phyloP scores from a whole-genome alignment of 192 early-diverging fungal species.

The Coemansia aciculifera region DNA sequence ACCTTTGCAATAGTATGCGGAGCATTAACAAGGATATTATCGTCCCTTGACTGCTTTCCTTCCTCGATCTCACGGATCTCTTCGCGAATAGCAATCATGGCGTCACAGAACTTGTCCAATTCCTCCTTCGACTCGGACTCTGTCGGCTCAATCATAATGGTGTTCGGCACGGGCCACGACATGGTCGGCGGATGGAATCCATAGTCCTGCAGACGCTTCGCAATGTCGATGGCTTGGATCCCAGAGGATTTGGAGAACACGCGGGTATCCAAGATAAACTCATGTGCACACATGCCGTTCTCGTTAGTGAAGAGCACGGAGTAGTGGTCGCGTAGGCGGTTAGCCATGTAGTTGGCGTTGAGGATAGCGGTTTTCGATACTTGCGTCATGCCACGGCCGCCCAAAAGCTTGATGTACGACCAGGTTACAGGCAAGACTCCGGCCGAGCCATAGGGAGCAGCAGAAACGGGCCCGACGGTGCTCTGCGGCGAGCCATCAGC shows the following conservation, averaged over 20 bases:
- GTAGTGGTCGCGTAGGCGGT: slow-evolving; percentile 89
- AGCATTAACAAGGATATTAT: slow-evolving; percentile 86
- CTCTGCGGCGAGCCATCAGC: slow-evolving; percentile 64
- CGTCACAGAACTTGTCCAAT: slow-evolving; percentile 97
- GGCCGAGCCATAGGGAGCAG: slow-evolving; percentile 96
- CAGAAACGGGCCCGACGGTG: slow-evolving; percentile 89
- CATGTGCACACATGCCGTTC: slow-evolving; percentile 96
- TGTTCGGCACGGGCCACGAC: slow-evolving; percentile 99
- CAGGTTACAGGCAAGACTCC: slow-evolving; percentile 97
- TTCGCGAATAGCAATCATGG: slow-evolving; percentile 92
- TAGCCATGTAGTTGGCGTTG: slow-evolving; percentile 99
- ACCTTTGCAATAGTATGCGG: slow-evolving; percentile 85
- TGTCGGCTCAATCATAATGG: slow-evolving; percentile 99
- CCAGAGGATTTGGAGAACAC: slow-evolving; percentile 78
- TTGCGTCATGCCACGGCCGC: slow-evolving; percentile 83
- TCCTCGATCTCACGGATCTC: slow-evolving; percentile 90
- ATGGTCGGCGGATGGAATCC: slow-evolving; percentile 99
- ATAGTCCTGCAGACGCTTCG: slow-evolving; percentile 98
- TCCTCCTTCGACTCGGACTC: slow-evolving; percentile 93
- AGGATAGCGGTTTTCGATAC: slow-evolving; percentile 90
- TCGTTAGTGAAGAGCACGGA: slow-evolving; percentile 89
- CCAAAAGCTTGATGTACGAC: slow-evolving; percentile 99
- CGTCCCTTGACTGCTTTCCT: slow-evolving; percentile 77
- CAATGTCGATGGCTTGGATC: slow-evolving; percentile 94
- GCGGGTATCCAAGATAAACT: slow-evolving; percentile 96